Evolutionary conservation across 2,329 filamentous ascomycete genomes (phyloP), one percentile per base, ranked within the genome.

Genomic region (Aureobasidium sp.): DNA sequence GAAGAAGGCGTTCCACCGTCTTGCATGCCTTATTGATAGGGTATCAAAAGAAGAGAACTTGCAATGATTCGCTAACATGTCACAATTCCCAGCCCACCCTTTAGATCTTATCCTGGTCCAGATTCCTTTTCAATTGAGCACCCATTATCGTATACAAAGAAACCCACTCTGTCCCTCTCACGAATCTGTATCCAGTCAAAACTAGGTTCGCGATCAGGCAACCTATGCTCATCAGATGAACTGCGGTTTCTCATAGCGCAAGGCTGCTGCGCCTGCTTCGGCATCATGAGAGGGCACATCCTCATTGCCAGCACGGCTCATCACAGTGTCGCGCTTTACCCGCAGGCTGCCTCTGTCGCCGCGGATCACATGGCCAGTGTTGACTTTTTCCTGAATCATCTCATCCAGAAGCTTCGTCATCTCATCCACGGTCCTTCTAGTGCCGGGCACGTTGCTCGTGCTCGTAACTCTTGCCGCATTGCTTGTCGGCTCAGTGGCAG

Each of bases 371-470:
- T 90, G 85, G 26, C 89, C 90, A 58, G 81, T 85, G 68, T 94
- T 89, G 59, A 95, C 88, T 63, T 89, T 86, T 70, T 93, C 89
- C 71, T 92, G 89, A 64, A 97, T 94, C 93, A 97, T 97, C 76
- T 96, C 91, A 70, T 97, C 93, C 29, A 97, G 82, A 78, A 97
- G 91, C 69, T 87, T 85, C 67, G 90, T 96, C 86, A 97, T 92
- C 75, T 96, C 92, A 68, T 96, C 91, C 37, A 94, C 88, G 67
- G 89, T 90, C 77, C 83, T 85, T 32, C 36, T 34, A 12, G 41
- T 60, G 32, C 39, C 44, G 20, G 58, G 17, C 37, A 34, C 37
- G 15, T 46, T 61, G 37, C 26, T 37, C 20, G 23, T 37, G 48
- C 47, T 53, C 27, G 15, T 46, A 15, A 48, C 42, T 39, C 42